phyloP scores from a whole-genome alignment of 768 basidiomycete species.

The Omphalotus guepiniiformis region DNA sequence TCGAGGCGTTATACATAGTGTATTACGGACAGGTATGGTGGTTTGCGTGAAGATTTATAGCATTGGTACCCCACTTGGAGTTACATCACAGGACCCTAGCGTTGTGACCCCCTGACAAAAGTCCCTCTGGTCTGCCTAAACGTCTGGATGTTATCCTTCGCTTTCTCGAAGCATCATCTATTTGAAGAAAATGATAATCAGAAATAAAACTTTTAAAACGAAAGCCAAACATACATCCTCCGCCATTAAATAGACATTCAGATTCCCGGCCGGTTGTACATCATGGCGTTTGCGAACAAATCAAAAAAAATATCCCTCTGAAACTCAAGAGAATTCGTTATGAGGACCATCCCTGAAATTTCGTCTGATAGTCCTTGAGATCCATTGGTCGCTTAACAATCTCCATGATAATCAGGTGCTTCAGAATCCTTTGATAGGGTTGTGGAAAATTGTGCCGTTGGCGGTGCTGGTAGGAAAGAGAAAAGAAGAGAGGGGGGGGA shows the following conservation, averaged over 20 bases:
- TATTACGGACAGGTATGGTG: no score
- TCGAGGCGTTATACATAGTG: no score
- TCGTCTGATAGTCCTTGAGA: constrained; percentile 86
- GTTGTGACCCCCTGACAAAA: constrained; percentile 37
- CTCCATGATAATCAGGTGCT: constrained; percentile 87
- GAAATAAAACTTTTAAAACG: no score
- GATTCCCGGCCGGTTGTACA: constrained; percentile 90
- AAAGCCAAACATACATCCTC: constrained; percentile 86
- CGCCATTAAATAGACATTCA: constrained; percentile 86
- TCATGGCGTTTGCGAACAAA: constrained; percentile 98
- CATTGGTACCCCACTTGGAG: background rate
- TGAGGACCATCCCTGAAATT: constrained; percentile 79
- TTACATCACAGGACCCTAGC: background rate
- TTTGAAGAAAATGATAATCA: constrained; percentile 4
- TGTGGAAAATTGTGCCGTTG: constrained; percentile 86
- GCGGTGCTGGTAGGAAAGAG: constrained; percentile 78
- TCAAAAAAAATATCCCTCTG: constrained; percentile 84
- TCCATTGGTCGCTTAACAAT: constrained; percentile 96
- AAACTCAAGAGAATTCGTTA: constrained; percentile 79
- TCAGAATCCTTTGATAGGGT: constrained; percentile 85
- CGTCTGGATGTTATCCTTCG: constrained; percentile 57
- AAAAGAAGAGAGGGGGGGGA: no score
- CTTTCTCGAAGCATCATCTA: constrained; percentile 81
- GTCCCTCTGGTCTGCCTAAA: constrained; percentile 82
- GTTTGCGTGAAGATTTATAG: no score